Percentiles rank a stretch among this genome's conserved stretches.
Conservation (phyloP, 1,284 basidiomycete genomes). For the Trichosporon sp. region DNA sequence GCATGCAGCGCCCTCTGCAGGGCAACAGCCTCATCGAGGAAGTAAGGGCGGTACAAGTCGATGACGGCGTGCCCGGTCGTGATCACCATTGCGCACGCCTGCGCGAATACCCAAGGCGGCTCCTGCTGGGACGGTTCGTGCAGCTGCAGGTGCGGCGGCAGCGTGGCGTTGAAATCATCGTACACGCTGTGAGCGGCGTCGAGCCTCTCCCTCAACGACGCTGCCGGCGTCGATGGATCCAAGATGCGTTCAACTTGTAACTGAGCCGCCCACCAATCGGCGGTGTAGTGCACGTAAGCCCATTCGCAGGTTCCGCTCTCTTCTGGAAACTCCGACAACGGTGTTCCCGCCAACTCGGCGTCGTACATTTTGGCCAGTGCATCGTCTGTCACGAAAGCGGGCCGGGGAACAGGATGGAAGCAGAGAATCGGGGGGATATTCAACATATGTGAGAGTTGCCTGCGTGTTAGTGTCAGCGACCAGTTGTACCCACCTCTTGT, state of each 20-base stretch:
- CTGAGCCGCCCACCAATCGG: not conserved
- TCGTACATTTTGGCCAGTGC: not conserved
- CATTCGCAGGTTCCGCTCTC: conserved; percentile 6
- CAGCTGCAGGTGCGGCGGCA: conserved; percentile 4
- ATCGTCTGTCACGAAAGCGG: not conserved
- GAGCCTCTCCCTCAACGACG: conserved; percentile 4
- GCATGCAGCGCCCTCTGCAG: not conserved
- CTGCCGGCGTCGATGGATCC: not conserved
- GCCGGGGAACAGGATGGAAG: not conserved
- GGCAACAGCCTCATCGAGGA: not conserved
- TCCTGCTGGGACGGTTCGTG: not conserved
- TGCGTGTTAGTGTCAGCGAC: not conserved
- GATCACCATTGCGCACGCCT: conserved; percentile 19
- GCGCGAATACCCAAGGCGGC: conserved; percentile 18
- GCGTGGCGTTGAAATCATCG: not conserved
- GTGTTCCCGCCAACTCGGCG: not conserved
- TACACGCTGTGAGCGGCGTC: not conserved
- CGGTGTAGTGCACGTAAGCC: not conserved
- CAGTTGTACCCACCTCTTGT: not conserved
- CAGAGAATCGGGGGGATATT: not conserved
- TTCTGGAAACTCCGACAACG: not conserved
- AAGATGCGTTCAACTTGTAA: not conserved
- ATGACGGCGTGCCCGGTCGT: conserved; percentile 15
- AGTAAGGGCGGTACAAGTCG: conserved; percentile 17
- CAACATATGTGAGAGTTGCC: not conserved